Evolutionary conservation across 768 basidiomycete genomes (phyloP).

Genomic region (Pleurotus platypus): DNA sequence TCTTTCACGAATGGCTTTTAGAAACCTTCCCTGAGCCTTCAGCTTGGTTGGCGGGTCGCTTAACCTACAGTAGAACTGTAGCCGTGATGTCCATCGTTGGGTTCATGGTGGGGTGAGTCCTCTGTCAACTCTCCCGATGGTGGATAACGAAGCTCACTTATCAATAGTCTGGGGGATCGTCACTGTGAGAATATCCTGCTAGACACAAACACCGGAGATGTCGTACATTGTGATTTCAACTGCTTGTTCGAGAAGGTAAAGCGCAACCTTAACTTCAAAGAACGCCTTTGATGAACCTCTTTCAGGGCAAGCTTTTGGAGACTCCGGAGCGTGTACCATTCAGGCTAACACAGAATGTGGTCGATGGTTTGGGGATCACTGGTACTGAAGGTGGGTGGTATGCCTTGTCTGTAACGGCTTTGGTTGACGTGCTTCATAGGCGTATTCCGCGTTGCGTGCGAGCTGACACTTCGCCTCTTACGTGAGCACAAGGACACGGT

Average conservation of each 20-base stretch:
- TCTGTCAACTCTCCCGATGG: not conserved
- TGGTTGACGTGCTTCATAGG: conserved; percentile 35
- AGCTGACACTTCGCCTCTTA: conserved; percentile 84
- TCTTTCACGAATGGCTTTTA: conserved; percentile 97
- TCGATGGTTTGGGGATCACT: conserved; percentile 89
- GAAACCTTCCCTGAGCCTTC: conserved; percentile 96
- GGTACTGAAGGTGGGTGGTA: conserved; percentile 75
- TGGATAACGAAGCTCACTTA: not conserved
- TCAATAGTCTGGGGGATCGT: conserved; percentile 85
- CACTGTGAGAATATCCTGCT: conserved; percentile 96
- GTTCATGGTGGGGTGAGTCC: conserved; percentile 83
- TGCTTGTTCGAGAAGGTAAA: conserved; percentile 93
- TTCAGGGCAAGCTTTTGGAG: conserved; percentile 73
- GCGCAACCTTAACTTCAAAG: not conserved
- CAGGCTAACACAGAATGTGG: conserved; percentile 87
- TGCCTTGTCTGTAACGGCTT: no score
- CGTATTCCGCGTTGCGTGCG: conserved; percentile 86
- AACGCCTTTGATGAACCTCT: not conserved
- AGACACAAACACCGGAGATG: conserved; percentile 83
- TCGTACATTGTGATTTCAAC: conserved; percentile 97
- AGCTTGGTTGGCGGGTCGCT: conserved; percentile 88
- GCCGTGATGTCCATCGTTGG: conserved; percentile 99
- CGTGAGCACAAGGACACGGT: conserved; percentile 89
- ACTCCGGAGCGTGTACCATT: conserved; percentile 93
- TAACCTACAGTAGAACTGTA: conserved; percentile 81